These are phyloP conservation scores for Mycena latifolia DNA, from an alignment of 768 basidiomycete genomes.

Conservation along the genomic window DNA sequence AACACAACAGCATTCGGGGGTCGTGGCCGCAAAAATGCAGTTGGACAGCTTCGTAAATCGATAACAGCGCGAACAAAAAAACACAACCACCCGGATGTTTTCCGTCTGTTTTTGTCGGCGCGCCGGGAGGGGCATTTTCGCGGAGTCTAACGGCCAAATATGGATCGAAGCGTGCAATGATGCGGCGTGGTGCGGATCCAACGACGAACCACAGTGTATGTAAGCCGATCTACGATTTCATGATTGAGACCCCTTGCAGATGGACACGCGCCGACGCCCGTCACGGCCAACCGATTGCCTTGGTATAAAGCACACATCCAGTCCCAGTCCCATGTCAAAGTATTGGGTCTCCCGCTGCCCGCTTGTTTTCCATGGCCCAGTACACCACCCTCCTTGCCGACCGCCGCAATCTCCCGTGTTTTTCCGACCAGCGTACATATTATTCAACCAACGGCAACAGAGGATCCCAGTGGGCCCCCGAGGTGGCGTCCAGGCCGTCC, in stretches of 20 bases:
- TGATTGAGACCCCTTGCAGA: conserved; percentile 17
- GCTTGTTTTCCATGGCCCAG: conserved; percentile 13
- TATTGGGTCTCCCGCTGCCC: background rate
- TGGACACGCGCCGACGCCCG: conserved; percentile 16
- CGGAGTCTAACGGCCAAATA: conserved; percentile 16
- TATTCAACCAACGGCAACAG: conserved; percentile 31
- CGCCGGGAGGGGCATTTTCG: background rate
- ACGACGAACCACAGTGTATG: conserved; percentile 6
- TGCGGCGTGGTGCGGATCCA: conserved; percentile 29
- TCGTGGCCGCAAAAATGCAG: conserved; percentile 17
- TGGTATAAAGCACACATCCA: conserved; percentile 17
- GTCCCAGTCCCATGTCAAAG: background rate
- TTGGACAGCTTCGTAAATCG: conserved; percentile 28
- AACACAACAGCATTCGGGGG: conserved; percentile 1
- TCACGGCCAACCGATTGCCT: conserved; percentile 29
- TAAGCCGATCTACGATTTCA: conserved; percentile 29
- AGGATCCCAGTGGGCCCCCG: conserved; percentile 19
- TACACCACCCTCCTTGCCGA: conserved; percentile 20
- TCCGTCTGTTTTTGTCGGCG: conserved; percentile 24
- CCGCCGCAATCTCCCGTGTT: conserved; percentile 22
- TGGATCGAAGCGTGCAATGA: conserved; percentile 14
- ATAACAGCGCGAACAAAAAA: conserved; percentile 15
- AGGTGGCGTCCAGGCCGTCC: conserved; percentile 9
- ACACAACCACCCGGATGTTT: conserved; percentile 18
- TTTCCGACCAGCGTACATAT: conserved; percentile 19